Percentiles rank a stretch among this genome's conserved stretches.
Conservation (phyloP, 768 basidiomycete genomes). For the Mycena olivaceomarginata region DNA sequence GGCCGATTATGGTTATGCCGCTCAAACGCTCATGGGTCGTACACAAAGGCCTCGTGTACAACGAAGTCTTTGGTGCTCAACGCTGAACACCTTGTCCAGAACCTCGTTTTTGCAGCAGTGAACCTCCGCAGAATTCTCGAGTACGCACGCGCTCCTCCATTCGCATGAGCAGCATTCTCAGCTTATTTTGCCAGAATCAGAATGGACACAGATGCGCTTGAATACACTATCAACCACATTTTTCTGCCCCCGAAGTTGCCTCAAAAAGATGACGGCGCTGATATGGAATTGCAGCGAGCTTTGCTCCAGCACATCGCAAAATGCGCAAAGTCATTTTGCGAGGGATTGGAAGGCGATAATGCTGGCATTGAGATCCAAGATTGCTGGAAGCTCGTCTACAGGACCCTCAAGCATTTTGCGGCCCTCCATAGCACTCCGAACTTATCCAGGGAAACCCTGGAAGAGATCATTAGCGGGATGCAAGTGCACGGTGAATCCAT, state of each 20-base stretch:
- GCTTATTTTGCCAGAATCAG: background rate
- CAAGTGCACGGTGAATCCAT: background rate
- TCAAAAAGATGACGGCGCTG: constrained; percentile 54
- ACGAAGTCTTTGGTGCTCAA: background rate
- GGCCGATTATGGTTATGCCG: too few relatives aligned
- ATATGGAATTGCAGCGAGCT: constrained; percentile 46
- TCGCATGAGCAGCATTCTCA: background rate
- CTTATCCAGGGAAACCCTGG: background rate
- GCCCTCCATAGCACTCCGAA: background rate
- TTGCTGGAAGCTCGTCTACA: background rate
- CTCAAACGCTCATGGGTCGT: too few relatives aligned
- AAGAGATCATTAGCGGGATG: constrained; percentile 44
- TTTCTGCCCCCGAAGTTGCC: constrained; percentile 66
- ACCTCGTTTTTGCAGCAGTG: background rate
- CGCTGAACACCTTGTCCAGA: background rate
- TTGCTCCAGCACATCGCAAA: constrained; percentile 48
- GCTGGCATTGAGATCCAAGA: background rate
- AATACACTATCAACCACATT: constrained; percentile 64
- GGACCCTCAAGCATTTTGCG: background rate
- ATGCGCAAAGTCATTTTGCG: constrained; percentile 12
- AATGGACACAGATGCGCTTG: constrained; percentile 36
- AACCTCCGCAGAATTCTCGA: background rate
- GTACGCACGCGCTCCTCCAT: background rate
- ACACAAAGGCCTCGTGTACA: background rate
- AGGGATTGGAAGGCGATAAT: background rate